Evolutionary conservation across 495 filamentous ascomycete genomes (phyloP).

Genomic region (Xylaria grammica): DNA sequence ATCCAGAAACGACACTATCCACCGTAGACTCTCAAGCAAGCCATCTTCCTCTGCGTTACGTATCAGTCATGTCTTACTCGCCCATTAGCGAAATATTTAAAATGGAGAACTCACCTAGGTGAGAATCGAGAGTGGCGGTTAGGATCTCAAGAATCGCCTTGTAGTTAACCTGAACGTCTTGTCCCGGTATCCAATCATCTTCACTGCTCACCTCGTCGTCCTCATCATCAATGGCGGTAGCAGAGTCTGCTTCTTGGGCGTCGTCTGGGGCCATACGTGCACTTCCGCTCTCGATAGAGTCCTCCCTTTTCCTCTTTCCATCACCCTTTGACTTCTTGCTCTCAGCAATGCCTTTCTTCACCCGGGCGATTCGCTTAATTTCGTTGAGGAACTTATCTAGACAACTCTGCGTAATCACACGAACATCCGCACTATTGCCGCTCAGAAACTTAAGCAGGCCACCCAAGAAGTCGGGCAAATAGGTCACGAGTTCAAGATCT

Average conservation of each 20-base stretch:
- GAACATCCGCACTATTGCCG: constrained; percentile 89
- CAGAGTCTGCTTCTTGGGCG: constrained; percentile 62
- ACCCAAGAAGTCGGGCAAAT: constrained; percentile 87
- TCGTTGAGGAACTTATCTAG: constrained; percentile 93
- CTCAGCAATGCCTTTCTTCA: constrained; percentile 91
- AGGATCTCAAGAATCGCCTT: constrained; percentile 90
- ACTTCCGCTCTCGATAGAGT: constrained; percentile 67
- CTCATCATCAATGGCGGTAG: constrained; percentile 62
- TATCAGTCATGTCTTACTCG: constrained; percentile 15
- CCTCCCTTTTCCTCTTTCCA: constrained; percentile 67
- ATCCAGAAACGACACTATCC: constrained; percentile 96
- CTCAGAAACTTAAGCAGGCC: constrained; percentile 92
- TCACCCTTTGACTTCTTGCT: constrained; percentile 75
- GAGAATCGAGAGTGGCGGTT: constrained; percentile 86
- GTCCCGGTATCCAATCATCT: constrained; percentile 94
- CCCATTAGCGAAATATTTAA: constrained; percentile 1
- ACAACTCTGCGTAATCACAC: constrained; percentile 85
- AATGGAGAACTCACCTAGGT: constrained; percentile 62
- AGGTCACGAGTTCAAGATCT: constrained; percentile 91
- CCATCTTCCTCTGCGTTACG: constrained; percentile 76
- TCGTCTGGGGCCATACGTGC: constrained; percentile 47
- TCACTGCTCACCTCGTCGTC: constrained; percentile 64
- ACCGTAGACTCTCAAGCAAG: constrained; percentile 85
- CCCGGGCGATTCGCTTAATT: constrained; percentile 89
- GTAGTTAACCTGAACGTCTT: constrained; percentile 95